Evolutionary conservation across 2,329 filamentous ascomycete genomes (phyloP).

Genomic region (Hymenoscyphus fructigenus): DNA sequence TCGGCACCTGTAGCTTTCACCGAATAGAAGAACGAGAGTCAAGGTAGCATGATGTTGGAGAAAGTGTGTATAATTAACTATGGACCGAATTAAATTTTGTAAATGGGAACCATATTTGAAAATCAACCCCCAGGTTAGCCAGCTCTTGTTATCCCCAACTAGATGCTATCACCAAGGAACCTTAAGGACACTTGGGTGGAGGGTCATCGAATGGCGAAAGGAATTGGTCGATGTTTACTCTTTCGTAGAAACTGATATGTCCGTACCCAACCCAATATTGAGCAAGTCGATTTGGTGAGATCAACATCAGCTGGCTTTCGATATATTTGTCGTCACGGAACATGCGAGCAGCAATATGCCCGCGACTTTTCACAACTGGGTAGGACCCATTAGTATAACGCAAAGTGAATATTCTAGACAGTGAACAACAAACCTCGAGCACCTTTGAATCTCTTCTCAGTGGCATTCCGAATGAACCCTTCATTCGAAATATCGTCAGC

Average conservation of each 20-base stretch:
- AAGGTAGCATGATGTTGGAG: not conserved
- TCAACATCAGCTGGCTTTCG: constrained; percentile 71
- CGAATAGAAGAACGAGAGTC: too few relatives aligned
- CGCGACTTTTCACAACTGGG: constrained; percentile 36
- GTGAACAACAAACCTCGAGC: constrained; percentile 45
- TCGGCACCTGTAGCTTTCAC: too few relatives aligned
- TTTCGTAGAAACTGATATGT: constrained; percentile 60
- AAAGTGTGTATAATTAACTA: not conserved
- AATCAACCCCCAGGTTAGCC: not conserved
- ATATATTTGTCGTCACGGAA: constrained; percentile 74
- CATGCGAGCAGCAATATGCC: constrained; percentile 73
- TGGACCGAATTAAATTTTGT: not conserved
- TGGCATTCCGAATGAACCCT: constrained; percentile 63
- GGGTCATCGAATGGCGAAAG: constrained; percentile 27
- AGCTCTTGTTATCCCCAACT: not conserved
- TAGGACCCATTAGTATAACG: not conserved
- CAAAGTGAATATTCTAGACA: not conserved
- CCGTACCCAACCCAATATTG: constrained; percentile 74
- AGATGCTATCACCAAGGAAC: not conserved
- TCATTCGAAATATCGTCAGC: constrained; percentile 71
- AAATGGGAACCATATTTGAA: not conserved
- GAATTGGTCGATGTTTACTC: constrained; percentile 58
- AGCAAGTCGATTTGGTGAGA: constrained; percentile 74
- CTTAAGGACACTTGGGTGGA: not conserved
- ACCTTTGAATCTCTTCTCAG: constrained; percentile 69